Base-by-base conservation (phyloP, 306 rosid species). In the Neltuma alba region DNA sequence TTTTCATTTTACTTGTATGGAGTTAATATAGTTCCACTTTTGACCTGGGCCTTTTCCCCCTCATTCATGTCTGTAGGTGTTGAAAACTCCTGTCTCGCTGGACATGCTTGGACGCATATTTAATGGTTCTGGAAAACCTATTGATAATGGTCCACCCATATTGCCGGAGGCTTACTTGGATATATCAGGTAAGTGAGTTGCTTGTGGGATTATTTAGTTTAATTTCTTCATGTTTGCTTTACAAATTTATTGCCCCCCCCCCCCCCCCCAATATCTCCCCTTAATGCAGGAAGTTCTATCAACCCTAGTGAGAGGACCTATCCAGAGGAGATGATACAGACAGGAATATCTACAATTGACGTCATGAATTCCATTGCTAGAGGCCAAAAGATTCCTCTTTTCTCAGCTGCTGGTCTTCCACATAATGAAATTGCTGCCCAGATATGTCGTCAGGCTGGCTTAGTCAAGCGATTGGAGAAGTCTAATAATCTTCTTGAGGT, bases 401-500 rank as follows among this genome's bases (percentile, higher is more conserved):
- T 95, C 84, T 95, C 99, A 28, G 99, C 99, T 91, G 98, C 99
- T 47, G 99, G 98, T 85, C 99, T 95, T 84, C 99, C 99, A 44
- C 99, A 95, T 82, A 95, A 93, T 81, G 99, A 95, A 89, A 95
- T 95, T 40, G 99, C 99, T 77, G 99, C 99, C 52, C 99, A 95
- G 86, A 95, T 95, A 76, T 95, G 99, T 86, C 99, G 99, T 28
- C 99, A 95, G 79, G 99, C 99, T 79, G 99, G 99, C 85, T 86
- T 95, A 86, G 99, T 95, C 72, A 95, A 93, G 91, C 92, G 99
- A 71, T 76, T 95, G 83, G 98, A 95, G 92, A 89, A 90, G 81
- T 34, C 97, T 41, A 92, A 90, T 3, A 90, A 92, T 85, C 97
- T 95, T 86, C 96, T 95, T 20, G 97, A 90, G 99, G 99, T 95